Evolutionary conservation across 495 filamentous ascomycete species (phyloP).

Genomic region (Penicillium goetzii): DNA sequence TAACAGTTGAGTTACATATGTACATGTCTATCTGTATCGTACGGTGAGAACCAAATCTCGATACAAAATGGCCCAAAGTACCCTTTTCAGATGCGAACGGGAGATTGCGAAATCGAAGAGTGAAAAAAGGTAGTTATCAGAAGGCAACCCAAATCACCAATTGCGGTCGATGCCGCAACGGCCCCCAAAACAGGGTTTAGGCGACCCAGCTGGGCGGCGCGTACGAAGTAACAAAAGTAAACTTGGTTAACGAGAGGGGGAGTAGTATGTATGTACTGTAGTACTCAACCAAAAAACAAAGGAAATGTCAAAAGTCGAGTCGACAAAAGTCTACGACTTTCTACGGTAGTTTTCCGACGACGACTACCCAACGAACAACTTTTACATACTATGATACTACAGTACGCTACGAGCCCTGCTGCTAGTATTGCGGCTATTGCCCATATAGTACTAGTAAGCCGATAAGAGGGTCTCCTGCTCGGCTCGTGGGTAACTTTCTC

Average conservation of each 20-base stretch:
- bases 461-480: background rate
- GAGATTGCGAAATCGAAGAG: constrained; percentile 2
- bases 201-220: constrained; percentile 19
- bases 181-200: constrained; percentile 12
- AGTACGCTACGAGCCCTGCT: background rate
- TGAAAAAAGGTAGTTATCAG: constrained; percentile 6
- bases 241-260: background rate
- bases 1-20: background rate
- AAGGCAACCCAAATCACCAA: constrained; percentile 9
- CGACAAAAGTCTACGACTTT: background rate
- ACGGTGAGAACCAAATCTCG: background rate
- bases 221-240: background rate
- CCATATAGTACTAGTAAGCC: background rate
- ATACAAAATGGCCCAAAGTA: background rate
- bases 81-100: background rate
- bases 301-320: background rate
- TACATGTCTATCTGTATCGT: background rate
- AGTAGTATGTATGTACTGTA: background rate
- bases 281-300: background rate
- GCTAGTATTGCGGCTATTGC: background rate
- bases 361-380: background rate
- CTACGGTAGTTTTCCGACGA: background rate
- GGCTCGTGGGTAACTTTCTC: constrained; percentile 2
- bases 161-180: constrained; percentile 11
- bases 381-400: background rate